These are phyloP conservation scores for Oryza coarctata DNA, from an alignment of 176 grass and related monocot genomes.

Conservation along the genomic window DNA sequence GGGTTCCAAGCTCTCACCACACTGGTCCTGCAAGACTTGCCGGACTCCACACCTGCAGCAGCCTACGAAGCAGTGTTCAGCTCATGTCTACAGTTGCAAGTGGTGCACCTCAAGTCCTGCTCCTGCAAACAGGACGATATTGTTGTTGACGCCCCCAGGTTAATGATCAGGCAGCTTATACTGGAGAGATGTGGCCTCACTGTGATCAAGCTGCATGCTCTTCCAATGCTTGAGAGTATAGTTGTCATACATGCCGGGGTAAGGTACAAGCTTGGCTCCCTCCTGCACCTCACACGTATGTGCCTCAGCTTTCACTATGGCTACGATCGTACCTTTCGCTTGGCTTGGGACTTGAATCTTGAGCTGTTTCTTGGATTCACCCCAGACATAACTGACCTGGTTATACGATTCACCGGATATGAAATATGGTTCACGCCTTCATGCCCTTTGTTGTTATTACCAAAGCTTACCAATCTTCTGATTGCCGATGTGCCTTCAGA, in stretches of 20 bases:
- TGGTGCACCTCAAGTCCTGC: background rate
- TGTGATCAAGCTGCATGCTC: background rate
- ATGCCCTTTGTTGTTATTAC: too few relatives aligned
- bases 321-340: too few relatives aligned
- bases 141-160: background rate
- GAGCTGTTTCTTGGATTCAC: background rate
- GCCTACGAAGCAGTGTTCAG: background rate
- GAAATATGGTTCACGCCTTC: background rate
- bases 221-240: background rate
- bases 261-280: background rate
- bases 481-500: too few relatives aligned
- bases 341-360: background rate
- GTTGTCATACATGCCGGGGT: background rate
- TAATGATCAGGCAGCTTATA: background rate
- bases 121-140: background rate
- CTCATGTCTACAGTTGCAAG: background rate
- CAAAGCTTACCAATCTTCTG: too few relatives aligned
- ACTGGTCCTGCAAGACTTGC: background rate
- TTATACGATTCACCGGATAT: conserved; percentile 6
- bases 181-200: background rate
- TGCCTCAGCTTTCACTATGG: background rate
- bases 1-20: background rate
- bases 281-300: background rate
- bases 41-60: background rate
- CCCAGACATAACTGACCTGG: background rate